Conservation (phyloP, 495 filamentous ascomycete genomes). For the Polyplosphaeria fusca region DNA sequence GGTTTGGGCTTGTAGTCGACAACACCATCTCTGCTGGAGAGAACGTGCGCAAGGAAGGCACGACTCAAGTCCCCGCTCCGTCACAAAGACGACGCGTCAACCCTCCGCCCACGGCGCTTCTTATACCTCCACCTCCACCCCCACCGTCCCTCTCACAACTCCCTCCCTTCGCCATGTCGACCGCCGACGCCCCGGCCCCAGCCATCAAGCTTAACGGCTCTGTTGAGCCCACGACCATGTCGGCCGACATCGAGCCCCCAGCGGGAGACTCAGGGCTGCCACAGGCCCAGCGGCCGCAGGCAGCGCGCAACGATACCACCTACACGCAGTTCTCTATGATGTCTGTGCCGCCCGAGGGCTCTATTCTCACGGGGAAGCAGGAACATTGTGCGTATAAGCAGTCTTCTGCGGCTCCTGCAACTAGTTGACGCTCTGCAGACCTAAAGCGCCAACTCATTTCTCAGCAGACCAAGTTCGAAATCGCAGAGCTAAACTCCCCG, state of each 20-base stretch:
- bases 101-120: not conserved
- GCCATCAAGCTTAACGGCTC: conserved; percentile 28
- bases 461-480: conserved; percentile 83
- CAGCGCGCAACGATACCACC: conserved; percentile 26
- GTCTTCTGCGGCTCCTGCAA: not conserved
- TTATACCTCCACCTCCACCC: not conserved
- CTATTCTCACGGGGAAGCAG: conserved; percentile 87
- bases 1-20: too few relatives aligned
- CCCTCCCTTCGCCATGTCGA: conserved; percentile 24
- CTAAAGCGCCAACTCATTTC: conserved; percentile 93
- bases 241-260: conserved; percentile 13
- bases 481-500: conserved; percentile 85
- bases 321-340: conserved; percentile 34
- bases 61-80: too few relatives aligned
- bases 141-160: not conserved
- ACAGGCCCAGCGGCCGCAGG: conserved; percentile 15
- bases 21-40: too few relatives aligned
- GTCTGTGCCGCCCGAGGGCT: conserved; percentile 46
- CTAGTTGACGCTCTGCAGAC: conserved; percentile 56
- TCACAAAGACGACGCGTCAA: conserved; percentile 5
- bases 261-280: conserved; percentile 21
- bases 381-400: conserved; percentile 74
- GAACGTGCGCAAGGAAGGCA: too few relatives aligned
- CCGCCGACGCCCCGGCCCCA: conserved; percentile 8
- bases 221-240: conserved; percentile 25